phyloP scores from a whole-genome alignment of 257 asterid genomes.

The Paraleonurus japonicus region DNA sequence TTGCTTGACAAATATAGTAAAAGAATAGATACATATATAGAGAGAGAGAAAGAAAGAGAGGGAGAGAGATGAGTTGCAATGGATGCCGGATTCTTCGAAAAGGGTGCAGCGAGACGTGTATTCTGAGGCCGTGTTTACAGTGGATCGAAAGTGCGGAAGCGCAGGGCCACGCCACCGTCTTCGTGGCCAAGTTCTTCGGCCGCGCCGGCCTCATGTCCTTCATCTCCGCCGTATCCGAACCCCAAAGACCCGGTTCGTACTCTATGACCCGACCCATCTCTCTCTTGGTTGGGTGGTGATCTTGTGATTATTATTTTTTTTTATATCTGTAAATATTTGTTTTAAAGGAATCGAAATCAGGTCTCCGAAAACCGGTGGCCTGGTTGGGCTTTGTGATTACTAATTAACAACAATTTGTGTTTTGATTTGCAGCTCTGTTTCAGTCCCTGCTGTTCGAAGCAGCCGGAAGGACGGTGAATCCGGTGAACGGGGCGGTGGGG shows the following conservation, averaged over 20 bases:
- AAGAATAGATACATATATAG: background rate
- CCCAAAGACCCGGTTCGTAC: slow-evolving; percentile 45
- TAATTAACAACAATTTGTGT: background rate
- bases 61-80: slow-evolving; percentile 55
- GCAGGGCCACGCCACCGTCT: slow-evolving; percentile 63
- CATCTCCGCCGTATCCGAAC: slow-evolving; percentile 55
- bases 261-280: background rate
- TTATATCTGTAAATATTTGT: no score
- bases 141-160: slow-evolving; percentile 55
- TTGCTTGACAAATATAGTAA: background rate
- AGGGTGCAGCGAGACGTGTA: slow-evolving; percentile 60
- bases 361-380: no score
- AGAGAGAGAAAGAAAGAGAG: background rate
- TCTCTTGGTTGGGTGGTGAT: background rate
- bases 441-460: slow-evolving; percentile 60
- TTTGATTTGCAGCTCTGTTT: slow-evolving; percentile 42
- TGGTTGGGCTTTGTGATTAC: no score
- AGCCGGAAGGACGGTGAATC: slow-evolving; percentile 60
- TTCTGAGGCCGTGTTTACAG: slow-evolving; percentile 48
- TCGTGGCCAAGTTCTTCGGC: slow-evolving; percentile 69
- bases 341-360: no score
- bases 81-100: slow-evolving; percentile 75
- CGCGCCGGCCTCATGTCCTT: slow-evolving; percentile 70
- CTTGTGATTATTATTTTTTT: no score
- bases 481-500: slow-evolving; percentile 63